Percentiles rank a stretch among this genome's conserved stretches.
These are phyloP conservation scores for Rhizodiscina lignyota DNA, from an alignment of 495 filamentous ascomycete species.

Conservation along the genomic window DNA sequence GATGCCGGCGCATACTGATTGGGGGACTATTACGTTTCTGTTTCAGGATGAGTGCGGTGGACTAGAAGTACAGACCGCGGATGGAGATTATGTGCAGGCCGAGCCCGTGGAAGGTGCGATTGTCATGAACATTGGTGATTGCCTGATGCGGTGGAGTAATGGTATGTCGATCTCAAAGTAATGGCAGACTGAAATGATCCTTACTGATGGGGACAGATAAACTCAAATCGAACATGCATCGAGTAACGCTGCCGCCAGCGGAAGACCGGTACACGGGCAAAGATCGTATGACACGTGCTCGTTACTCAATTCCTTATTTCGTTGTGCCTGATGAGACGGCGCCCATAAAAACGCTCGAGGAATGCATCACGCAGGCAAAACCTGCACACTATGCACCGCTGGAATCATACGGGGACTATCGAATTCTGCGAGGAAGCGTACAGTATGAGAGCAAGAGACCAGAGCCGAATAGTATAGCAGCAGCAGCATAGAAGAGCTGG, in stretches of 20 bases:
- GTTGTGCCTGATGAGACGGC: slow-evolving; percentile 37
- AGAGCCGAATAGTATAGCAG: too few relatives aligned
- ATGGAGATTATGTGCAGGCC: not conserved
- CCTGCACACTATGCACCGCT: too few relatives aligned
- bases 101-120: slow-evolving; percentile 14
- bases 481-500: too few relatives aligned
- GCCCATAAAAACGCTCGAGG: too few relatives aligned
- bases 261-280: too few relatives aligned
- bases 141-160: slow-evolving; percentile 27
- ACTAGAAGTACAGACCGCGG: not conserved
- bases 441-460: too few relatives aligned
- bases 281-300: slow-evolving; percentile 20
- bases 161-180: slow-evolving; percentile 25
- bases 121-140: slow-evolving; percentile 28
- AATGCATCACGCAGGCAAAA: too few relatives aligned
- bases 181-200: too few relatives aligned
- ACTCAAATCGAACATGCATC: slow-evolving; percentile 19
- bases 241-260: slow-evolving; percentile 12
- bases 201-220: too few relatives aligned
- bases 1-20: slow-evolving; percentile 3
- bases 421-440: too few relatives aligned
- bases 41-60: slow-evolving; percentile 5
- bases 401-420: too few relatives aligned
- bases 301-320: slow-evolving; percentile 50
- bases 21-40: slow-evolving; percentile 2